Evolutionary conservation across 2,329 filamentous ascomycete species (phyloP).

Genomic region (Alternaria triticimaculans): DNA sequence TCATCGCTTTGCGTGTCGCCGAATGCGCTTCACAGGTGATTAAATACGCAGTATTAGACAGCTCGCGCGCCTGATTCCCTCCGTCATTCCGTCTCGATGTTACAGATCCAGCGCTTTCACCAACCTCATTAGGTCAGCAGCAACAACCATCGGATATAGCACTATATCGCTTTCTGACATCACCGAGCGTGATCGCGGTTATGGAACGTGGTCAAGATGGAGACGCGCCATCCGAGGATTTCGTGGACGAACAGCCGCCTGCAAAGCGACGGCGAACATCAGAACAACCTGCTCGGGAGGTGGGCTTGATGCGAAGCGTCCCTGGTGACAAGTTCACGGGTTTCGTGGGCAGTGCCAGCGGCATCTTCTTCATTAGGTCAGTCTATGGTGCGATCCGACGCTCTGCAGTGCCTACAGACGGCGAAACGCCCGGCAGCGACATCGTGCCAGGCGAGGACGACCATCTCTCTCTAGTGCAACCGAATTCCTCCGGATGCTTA

Average conservation of each 20-base stretch:
- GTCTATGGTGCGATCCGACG: conserved; percentile 59
- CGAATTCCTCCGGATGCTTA: conserved; percentile 24
- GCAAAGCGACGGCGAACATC: conserved; percentile 23
- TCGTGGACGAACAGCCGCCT: conserved; percentile 6
- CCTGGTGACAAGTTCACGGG: conserved; percentile 57
- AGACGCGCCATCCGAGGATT: not conserved
- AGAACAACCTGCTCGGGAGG: conserved; percentile 44
- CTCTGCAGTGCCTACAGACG: conserved; percentile 20
- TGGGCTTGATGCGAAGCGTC: conserved; percentile 61
- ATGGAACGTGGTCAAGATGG: conserved; percentile 17
- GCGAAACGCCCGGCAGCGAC: conserved; percentile 40
- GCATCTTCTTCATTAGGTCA: conserved; percentile 65
- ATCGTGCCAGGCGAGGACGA: conserved; percentile 66
- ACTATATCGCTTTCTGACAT: not conserved
- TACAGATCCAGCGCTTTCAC: not conserved
- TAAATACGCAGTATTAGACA: not conserved
- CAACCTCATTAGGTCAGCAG: not conserved
- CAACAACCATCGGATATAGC: not conserved
- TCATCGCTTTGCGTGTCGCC: not conserved
- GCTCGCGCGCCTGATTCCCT: not conserved
- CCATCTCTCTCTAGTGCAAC: conserved; percentile 47
- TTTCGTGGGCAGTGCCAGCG: conserved; percentile 65
- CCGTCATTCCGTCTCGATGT: not conserved
- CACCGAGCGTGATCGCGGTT: not conserved
- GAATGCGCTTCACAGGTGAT: not conserved